These are phyloP conservation scores for Fusarium newnesense DNA, from an alignment of 2,329 filamentous ascomycete genomes.

Conservation along the genomic window DNA sequence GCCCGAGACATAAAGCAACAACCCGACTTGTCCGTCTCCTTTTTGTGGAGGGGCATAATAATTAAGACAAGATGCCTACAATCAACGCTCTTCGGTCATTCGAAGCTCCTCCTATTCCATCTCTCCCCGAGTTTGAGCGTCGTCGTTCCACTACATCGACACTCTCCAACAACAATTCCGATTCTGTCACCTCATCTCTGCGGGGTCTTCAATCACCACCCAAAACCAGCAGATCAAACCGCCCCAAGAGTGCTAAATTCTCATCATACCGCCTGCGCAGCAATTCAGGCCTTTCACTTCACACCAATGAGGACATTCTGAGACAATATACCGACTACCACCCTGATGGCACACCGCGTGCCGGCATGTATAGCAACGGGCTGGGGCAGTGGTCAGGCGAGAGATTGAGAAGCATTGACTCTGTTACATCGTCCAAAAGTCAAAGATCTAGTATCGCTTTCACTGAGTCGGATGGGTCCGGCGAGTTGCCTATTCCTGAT, in stretches of 20 bases:
- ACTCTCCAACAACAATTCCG: constrained; percentile 30
- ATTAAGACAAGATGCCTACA: constrained; percentile 35
- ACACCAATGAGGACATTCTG: constrained; percentile 56
- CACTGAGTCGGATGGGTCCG: constrained; percentile 42
- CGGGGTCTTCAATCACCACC: constrained; percentile 37
- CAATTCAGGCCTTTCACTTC: constrained; percentile 58
- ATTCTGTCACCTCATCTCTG: constrained; percentile 24
- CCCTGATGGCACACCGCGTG: constrained; percentile 50
- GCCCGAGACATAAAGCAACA: constrained; percentile 11
- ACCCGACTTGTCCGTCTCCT: not conserved
- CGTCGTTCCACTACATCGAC: constrained; percentile 39
- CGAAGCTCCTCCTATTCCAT: constrained; percentile 40
- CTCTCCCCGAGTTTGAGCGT: constrained; percentile 42
- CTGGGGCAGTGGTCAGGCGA: constrained; percentile 32
- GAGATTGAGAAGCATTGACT: constrained; percentile 44
- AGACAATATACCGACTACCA: constrained; percentile 60
- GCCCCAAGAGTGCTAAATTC: constrained; percentile 46
- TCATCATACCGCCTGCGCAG: constrained; percentile 52
- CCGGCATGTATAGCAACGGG: constrained; percentile 32
- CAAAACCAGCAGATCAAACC: constrained; percentile 34
- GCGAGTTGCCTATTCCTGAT: constrained; percentile 51
- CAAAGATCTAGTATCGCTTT: constrained; percentile 43
- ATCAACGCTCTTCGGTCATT: constrained; percentile 40
- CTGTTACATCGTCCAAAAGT: constrained; percentile 39
- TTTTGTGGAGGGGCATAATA: constrained; percentile 1